Base-by-base conservation (phyloP, 2,329 filamentous ascomycete genomes). In the Clarireedia hainanense region DNA sequence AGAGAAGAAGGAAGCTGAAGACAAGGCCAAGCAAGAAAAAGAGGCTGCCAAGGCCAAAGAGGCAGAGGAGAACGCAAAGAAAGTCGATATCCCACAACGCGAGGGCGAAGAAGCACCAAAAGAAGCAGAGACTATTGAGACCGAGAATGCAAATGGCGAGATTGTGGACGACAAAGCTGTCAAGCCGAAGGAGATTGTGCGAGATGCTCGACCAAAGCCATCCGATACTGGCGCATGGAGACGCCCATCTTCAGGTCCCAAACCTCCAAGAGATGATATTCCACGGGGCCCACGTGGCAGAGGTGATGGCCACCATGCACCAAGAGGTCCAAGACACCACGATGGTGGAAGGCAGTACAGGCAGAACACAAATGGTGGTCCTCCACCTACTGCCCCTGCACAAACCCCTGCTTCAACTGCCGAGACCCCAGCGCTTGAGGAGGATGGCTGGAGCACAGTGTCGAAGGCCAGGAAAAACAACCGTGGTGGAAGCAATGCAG, bases 1-100 rank as follows among this genome's bases (percentile, higher is more conserved):
- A 61, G 85, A 94, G 72, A 95, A 95, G 81, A 88, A 86, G 69
- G 89, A 84, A 51, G 84, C 85, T 62, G 78, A 79, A 51, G 76
- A 80, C 39, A 74, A 75, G 50, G 73, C 70, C 10, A 70, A 66
- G 53, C 76, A 89, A 65, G 87, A 90, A 62, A 78, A 80, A 69
- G 85, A 87, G 64, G 79, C 82, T 50, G 67, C 67, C 2, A 66
- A 68, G 49, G 63, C 66, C 23, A 62, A 60, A 39, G 67, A 70
- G 52, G 69, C 72, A 43, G 71, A 73, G 30, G 71, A 73, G 42
- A 67, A 65, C 2, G 70, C 73, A 58, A 62, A 65, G 50, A 65
- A 70, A 43, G 64, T 68, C 24, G 61, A 68, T 26, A 66, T 67
- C 48, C 59, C 69, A 47, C 64, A 70, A 52, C 50, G 55, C 30